Conservation (phyloP, 176 grass and related monocot genomes). For the bread wheat (Triticum aestivum) region DNA sequence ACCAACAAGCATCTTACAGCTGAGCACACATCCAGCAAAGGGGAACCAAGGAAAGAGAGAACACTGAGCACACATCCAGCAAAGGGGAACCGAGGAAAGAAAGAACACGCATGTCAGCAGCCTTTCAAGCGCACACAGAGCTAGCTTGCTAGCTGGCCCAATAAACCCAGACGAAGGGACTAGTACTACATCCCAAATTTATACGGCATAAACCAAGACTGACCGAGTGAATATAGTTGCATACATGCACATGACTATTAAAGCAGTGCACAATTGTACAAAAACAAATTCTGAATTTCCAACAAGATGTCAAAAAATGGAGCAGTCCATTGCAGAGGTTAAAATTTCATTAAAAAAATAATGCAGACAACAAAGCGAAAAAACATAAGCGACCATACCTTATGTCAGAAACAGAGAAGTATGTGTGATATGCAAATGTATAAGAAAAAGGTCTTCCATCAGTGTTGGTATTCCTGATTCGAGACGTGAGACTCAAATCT, state of each 20-base stretch:
- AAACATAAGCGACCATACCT: conserved; percentile 22
- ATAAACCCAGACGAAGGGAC: no score
- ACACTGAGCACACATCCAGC: no score
- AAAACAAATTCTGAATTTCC: not conserved
- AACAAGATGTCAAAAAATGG: not conserved
- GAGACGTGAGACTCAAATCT: conserved; percentile 84
- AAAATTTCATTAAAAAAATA: not conserved
- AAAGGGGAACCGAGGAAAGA: no score
- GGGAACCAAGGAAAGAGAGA: no score
- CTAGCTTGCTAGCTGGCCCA: no score
- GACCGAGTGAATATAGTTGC: not conserved
- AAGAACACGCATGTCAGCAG: no score
- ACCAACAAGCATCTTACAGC: no score
- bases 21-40: no score
- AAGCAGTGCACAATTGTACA: not conserved
- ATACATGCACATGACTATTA: not conserved
- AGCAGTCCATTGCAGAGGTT: not conserved
- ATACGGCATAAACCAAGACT: no score
- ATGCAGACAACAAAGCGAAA: conserved; percentile 27
- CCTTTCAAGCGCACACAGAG: no score
- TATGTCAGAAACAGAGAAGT: conserved; percentile 92
- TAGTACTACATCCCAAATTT: no score
- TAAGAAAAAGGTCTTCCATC: conserved; percentile 84
- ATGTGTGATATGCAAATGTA: conserved; percentile 94
- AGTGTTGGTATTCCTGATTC: conserved; percentile 82